Base-by-base conservation (phyloP, 768 basidiomycete species). In the Dentipellis sp. region DNA sequence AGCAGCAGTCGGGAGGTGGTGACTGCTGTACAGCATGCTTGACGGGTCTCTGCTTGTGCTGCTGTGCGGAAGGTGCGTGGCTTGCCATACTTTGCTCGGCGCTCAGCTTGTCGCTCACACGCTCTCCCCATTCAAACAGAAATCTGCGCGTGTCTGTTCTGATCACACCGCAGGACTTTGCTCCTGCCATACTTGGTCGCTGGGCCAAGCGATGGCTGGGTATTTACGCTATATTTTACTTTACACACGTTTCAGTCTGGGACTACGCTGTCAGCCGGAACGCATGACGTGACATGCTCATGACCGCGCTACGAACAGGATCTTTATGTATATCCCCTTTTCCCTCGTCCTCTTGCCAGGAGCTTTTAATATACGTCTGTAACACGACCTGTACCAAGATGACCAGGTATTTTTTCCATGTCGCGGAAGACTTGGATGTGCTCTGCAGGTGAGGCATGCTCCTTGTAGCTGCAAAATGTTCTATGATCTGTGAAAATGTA, bases 61-160 rank as follows among this genome's bases (percentile, higher is more conserved):
- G 85, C 69, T 84, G 82, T 64, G 81, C 81, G n/a, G 86, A 88
- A 72, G 83, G 83, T 84, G 59, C 57, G 81, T 69, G 38, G 48
- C 29, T 29, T 29, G 29, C 60, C 58, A 2, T 4, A 14, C 39
- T 60, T 36, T 38, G 58, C 52, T 2, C 16, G 23, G 34, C 17
- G 12, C 11, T 37, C 3, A 1, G 34, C 17, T 14, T 35, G 10
- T 14, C 53, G n/a, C 14, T 45, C 57, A 49, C 29, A 42, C 22
- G 38, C 61, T 58, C 36, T 57, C 50, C 52, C 46, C 19, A 11
- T 21, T 45, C 37, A 46, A 19, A 51, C 68, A 88, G 88, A 89
- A 73, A 65, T 88, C 17, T 88, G 86, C 70, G 88, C 86, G 49
- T 89, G 87, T 68, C 70, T 89, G 53, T 82, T 87, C 74, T 82